Conservation (phyloP, 2,329 filamentous ascomycete species). For the Cladosporium sphaerospermum region DNA sequence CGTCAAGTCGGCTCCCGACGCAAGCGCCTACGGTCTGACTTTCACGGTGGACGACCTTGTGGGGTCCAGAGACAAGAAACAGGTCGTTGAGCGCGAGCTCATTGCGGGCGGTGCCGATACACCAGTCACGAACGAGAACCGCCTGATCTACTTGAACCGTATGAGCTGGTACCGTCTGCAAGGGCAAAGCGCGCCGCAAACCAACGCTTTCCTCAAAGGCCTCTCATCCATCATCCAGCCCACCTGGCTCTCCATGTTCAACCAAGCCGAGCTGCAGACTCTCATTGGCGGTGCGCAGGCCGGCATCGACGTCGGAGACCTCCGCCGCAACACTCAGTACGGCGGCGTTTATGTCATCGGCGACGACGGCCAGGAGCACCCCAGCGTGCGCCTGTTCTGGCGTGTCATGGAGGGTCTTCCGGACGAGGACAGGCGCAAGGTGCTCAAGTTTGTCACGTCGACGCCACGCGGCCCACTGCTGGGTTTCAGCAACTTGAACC, state of each 20-base stretch:
- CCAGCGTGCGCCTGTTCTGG: constrained; percentile 85
- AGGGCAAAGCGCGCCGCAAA: constrained; percentile 72
- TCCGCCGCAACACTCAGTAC: constrained; percentile 78
- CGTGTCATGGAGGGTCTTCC: constrained; percentile 70
- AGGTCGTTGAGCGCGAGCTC: constrained; percentile 67
- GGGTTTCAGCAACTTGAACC: constrained; percentile 80
- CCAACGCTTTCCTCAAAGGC: constrained; percentile 78
- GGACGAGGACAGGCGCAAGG: constrained; percentile 72
- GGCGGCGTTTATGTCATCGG: constrained; percentile 83
- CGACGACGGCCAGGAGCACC: constrained; percentile 81
- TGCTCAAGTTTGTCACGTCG: constrained; percentile 92
- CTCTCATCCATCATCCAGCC: constrained; percentile 84
- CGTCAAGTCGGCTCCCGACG: constrained; percentile 79
- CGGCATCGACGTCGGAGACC: constrained; percentile 79
- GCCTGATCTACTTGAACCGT: constrained; percentile 88
- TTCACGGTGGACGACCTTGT: constrained; percentile 79
- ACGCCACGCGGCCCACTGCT: constrained; percentile 85
- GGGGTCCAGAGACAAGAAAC: constrained; percentile 35
- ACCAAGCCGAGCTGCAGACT: constrained; percentile 88
- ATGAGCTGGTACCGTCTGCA: constrained; percentile 83
- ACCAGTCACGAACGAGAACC: constrained; percentile 83
- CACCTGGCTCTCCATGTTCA: constrained; percentile 96
- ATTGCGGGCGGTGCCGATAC: constrained; percentile 69
- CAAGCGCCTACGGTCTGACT: constrained; percentile 71
- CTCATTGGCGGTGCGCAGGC: constrained; percentile 77